Conservation (phyloP, 2,329 filamentous ascomycete genomes). For the Paracoccidioides lutzii region DNA sequence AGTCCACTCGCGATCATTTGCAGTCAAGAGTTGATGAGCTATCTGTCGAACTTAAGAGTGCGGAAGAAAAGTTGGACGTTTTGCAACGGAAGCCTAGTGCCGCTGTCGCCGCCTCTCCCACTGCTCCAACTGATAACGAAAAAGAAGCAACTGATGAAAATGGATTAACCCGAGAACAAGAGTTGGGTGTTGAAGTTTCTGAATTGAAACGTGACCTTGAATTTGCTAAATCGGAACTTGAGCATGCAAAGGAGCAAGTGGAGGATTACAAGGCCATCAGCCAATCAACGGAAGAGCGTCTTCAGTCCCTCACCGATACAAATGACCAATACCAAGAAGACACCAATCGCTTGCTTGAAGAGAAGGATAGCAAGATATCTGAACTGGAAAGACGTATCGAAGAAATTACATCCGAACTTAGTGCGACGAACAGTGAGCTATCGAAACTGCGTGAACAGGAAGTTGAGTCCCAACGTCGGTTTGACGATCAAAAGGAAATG, state of each 20-base stretch:
- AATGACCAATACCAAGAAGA: slow-evolving; percentile 83
- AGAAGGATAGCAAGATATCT: slow-evolving; percentile 66
- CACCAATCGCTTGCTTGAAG: slow-evolving; percentile 58
- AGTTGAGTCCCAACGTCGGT: slow-evolving; percentile 55
- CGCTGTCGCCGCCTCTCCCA: slow-evolving; percentile 36
- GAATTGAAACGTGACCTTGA: slow-evolving; percentile 83
- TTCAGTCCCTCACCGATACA: slow-evolving; percentile 64
- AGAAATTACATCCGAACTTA: slow-evolving; percentile 70
- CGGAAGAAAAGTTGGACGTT: slow-evolving; percentile 73
- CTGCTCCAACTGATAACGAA: slow-evolving; percentile 31
- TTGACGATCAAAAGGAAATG: slow-evolving; percentile 69
- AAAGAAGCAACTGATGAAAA: slow-evolving; percentile 39
- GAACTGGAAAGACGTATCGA: slow-evolving; percentile 75
- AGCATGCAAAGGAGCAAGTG: slow-evolving; percentile 65
- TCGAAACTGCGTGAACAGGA: slow-evolving; percentile 68
- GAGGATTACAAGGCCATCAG: slow-evolving; percentile 84
- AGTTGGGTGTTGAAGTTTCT: slow-evolving; percentile 68
- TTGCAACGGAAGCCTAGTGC: slow-evolving; percentile 68
- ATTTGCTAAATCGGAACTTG: slow-evolving; percentile 63
- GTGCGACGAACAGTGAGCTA: slow-evolving; percentile 68
- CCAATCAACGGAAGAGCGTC: slow-evolving; percentile 73
- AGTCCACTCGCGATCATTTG: slow-evolving; percentile 79
- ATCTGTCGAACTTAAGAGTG: slow-evolving; percentile 72
- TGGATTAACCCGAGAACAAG: slow-evolving; percentile 57
- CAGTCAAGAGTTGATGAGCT: slow-evolving; percentile 82